Evolutionary conservation across 2,329 filamentous ascomycete genomes (phyloP).

Genomic region (Fusarium burgessii): DNA sequence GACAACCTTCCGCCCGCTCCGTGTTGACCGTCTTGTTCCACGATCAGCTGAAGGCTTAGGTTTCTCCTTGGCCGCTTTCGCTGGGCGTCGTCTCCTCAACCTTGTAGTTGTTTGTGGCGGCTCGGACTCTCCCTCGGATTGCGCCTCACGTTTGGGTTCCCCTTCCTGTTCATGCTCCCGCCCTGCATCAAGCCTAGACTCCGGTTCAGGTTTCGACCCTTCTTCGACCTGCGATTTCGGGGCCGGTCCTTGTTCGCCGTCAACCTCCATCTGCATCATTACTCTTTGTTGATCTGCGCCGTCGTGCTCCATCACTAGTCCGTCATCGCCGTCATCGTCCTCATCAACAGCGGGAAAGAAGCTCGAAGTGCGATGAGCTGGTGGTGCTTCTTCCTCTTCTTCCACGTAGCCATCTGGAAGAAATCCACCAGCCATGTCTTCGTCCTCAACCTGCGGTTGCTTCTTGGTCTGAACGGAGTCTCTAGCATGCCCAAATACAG

Average conservation of each 20-base stretch:
- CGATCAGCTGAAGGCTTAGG: background rate
- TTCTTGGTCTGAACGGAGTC: constrained; percentile 23
- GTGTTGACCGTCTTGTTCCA: constrained; percentile 37
- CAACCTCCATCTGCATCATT: background rate
- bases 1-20: constrained; percentile 25
- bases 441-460: constrained; percentile 52
- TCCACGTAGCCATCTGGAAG: constrained; percentile 68
- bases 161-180: background rate
- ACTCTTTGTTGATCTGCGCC: background rate
- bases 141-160: background rate
- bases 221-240: background rate
- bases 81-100: constrained; percentile 5
- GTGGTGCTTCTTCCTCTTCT: constrained; percentile 55
- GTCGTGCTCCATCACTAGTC: constrained; percentile 51
- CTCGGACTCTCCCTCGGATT: constrained; percentile 15
- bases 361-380: constrained; percentile 53
- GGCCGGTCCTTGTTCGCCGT: background rate
- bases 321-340: constrained; percentile 54
- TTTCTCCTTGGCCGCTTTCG: constrained; percentile 3
- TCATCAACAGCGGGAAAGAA: constrained; percentile 63
- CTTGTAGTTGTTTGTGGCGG: constrained; percentile 6
- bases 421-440: constrained; percentile 71
- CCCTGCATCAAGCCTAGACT: background rate
- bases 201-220: background rate
- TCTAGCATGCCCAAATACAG: constrained; percentile 66